Evolutionary conservation across 2,329 filamentous ascomycete species (phyloP), one percentile per base, ranked within the genome.

Genomic region (Fusarium anguioides): DNA sequence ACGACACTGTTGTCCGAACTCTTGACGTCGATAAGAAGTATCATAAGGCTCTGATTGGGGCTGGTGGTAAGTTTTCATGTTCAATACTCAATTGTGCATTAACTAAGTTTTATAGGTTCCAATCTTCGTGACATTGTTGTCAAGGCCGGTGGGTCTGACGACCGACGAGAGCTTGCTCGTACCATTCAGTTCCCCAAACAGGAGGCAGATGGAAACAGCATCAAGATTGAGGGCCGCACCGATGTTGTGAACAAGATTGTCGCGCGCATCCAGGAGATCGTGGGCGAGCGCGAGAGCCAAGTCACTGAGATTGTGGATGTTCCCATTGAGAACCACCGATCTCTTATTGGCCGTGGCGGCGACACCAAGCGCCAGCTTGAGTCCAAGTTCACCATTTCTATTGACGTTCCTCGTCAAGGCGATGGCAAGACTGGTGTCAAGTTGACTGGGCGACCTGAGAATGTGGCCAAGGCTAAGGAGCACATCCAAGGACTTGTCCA

Each of bases 181-280:
- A 93, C 95, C 73, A 93, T 99, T 61, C 94, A 95, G 77, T 98
- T 99, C 84, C 96, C 96, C 57, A 94, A 94, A 77, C 90, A 92
- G 68, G 94, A 97, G 58, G 87, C 90, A 50, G 90, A 91, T 61
- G 93, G 92, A 41, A 93, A 91, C 75, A 87, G 86, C 24, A 97
- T 99, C 79, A 94, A 91, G 76, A 84, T 99, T 8, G 94, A 97
- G 80, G 96, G 96, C 27, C 90, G 91, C 45, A 89, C 88, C 64
- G 88, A 89, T 36, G 84, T 99, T 23, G 95, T 98, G 3, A 91
- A 97, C 72, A 96, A 93, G 81, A 96, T 99, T 71, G 84, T 95
- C 73, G 86, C 89, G 51, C 87, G 92, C 24, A 96, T 99, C 71
- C 82, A 96, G 75, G 86, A 88, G 44, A 91, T 97, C 71, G 93